These are phyloP conservation scores for Conringia planisiliqua DNA, from an alignment of 345 rosid genomes.

Conservation along the genomic window DNA sequence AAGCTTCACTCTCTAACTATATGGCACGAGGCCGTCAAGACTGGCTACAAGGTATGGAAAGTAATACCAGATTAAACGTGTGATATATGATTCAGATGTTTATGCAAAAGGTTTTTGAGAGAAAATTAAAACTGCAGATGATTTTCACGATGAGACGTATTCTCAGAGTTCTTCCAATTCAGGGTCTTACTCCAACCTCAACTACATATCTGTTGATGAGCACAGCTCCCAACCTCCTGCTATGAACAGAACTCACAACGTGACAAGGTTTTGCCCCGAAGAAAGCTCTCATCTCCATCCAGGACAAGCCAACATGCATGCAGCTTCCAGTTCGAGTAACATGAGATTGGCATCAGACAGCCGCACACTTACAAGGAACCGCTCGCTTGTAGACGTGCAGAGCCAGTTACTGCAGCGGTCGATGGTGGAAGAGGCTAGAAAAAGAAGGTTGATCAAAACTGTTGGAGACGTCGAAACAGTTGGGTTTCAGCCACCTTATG, in stretches of 20 bases:
- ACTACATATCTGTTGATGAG: constrained; percentile 48
- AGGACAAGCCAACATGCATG: constrained; percentile 38
- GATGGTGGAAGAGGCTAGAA: constrained; percentile 58
- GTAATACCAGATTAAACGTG: neutral
- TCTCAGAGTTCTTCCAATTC: constrained; percentile 66
- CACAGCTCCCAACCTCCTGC: constrained; percentile 33
- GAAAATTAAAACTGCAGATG: constrained; percentile 51
- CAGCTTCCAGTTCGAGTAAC: constrained; percentile 40
- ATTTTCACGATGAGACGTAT: constrained; percentile 54
- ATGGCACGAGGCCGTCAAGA: constrained; percentile 33
- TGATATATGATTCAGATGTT: constrained; percentile 16
- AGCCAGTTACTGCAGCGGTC: constrained; percentile 60
- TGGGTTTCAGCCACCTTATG: constrained; percentile 63
- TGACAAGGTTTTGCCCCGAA: constrained; percentile 55
- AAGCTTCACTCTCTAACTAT: constrained; percentile 46
- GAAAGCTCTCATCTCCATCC: constrained; percentile 33
- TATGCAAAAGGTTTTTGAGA: neutral
- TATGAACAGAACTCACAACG: constrained; percentile 31
- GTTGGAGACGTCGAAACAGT: constrained; percentile 71
- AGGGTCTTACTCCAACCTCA: constrained; percentile 55
- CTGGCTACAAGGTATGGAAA: constrained; percentile 51
- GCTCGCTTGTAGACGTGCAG: constrained; percentile 62
- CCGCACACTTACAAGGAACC: constrained; percentile 51
- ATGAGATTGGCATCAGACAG: constrained; percentile 27
- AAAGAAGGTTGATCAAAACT: constrained; percentile 57